These are phyloP conservation scores for Rhodotorula sp. DNA, from an alignment of 1,284 basidiomycete genomes.

Conservation along the genomic window DNA sequence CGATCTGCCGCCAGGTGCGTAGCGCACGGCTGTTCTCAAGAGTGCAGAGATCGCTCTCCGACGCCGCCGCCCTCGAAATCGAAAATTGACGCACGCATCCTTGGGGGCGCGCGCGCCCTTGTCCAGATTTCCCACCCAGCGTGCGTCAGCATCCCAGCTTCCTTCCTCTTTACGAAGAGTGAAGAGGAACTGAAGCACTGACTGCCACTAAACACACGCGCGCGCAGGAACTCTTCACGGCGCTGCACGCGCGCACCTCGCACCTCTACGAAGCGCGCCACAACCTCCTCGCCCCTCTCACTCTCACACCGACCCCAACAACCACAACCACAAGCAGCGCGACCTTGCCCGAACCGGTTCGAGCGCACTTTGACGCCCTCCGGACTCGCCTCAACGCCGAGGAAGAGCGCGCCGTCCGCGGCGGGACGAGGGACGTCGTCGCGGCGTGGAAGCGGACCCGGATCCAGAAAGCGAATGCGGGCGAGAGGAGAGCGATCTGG, in stretches of 20 bases:
- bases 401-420: constrained; percentile 9
- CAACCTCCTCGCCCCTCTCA: constrained; percentile 27
- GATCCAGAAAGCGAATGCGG: neutral
- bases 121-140: neutral
- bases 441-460: neutral
- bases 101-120: too few relatives aligned
- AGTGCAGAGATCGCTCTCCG: neutral
- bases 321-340: neutral
- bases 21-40: rapidly evolving
- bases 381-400: constrained; percentile 1
- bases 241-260: constrained; percentile 22
- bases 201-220: neutral
- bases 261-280: neutral
- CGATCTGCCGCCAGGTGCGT: constrained; percentile 1
- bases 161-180: neutral
- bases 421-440: neutral
- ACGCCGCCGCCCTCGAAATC: neutral
- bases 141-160: neutral
- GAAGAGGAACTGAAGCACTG: neutral
- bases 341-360: constrained; percentile 10
- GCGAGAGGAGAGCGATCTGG: constrained; percentile 16
- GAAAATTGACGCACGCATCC: too few relatives aligned
- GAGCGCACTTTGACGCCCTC: constrained; percentile 18
- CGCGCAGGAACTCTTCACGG: constrained; percentile 28
- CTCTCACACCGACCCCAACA: neutral